phyloP scores from a whole-genome alignment of 2,329 filamentous ascomycete species.

The Neopestalotiopsis sp. region DNA sequence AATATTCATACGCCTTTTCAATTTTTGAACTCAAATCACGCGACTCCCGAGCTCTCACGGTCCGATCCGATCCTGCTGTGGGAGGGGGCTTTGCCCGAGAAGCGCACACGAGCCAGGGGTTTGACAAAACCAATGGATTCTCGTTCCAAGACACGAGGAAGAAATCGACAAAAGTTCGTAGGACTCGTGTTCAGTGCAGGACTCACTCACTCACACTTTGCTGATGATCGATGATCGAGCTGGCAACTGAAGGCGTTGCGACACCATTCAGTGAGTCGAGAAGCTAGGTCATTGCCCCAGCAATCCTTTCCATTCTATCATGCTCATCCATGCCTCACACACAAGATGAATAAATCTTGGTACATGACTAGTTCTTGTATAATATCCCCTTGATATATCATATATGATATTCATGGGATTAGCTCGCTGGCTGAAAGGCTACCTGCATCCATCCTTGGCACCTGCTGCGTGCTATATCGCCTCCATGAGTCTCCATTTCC shows the following conservation, averaged over 20 bases:
- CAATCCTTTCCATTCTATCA: too few species aligned
- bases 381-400: not conserved
- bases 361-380: not conserved
- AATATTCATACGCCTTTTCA: too few species aligned
- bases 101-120: slow-evolving; percentile 22
- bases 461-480: not conserved
- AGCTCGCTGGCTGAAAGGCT: not conserved
- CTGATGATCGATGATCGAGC: not conserved
- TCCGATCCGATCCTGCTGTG: slow-evolving; percentile 13
- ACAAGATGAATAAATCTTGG: too few species aligned
- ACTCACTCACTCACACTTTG: slow-evolving; percentile 20
- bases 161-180: slow-evolving; percentile 14
- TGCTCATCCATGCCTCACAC: too few species aligned
- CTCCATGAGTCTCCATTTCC: not conserved
- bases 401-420: not conserved
- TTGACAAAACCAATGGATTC: slow-evolving; percentile 23
- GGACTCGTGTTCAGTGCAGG: slow-evolving; percentile 20
- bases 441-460: slow-evolving; percentile 9
- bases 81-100: slow-evolving; percentile 5
- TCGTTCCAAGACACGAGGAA: slow-evolving; percentile 26
- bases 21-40: not conserved
- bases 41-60: not conserved
- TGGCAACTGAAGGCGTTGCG: not conserved
- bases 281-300: too few species aligned
- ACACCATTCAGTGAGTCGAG: too few species aligned